Evolutionary conservation across 73 alveolate genomes (phyloP).

Genomic region (Tetrahymena elliotti): DNA sequence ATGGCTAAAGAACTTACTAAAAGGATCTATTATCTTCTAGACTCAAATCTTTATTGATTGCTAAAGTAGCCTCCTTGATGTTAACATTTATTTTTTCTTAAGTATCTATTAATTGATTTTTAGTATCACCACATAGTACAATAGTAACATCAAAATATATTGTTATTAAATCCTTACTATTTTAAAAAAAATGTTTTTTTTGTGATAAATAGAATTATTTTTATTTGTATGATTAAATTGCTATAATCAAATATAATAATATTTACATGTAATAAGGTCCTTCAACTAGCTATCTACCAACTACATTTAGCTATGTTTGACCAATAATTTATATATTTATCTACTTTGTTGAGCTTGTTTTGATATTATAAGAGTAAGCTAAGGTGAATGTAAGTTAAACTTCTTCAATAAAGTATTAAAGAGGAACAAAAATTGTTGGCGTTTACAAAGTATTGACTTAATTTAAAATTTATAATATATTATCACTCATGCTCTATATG

Average conservation of each 20-base stretch:
- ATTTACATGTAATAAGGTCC: neutral
- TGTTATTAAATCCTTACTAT: neutral
- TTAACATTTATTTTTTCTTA: neutral
- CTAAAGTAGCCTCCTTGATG: neutral
- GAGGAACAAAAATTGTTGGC: neutral
- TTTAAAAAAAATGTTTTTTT: neutral
- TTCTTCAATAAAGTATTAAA: neutral
- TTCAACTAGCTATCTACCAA: neutral
- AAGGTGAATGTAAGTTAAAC: neutral
- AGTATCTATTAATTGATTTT: neutral
- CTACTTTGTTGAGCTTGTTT: neutral
- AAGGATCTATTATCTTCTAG: neutral
- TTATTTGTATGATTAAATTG: too few species aligned
- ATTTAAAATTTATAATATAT: neutral
- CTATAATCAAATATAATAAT: neutral
- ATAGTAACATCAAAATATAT: neutral
- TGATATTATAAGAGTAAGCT: neutral
- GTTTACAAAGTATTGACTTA: neutral
- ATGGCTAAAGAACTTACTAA: neutral
- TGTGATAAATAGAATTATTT: neutral
- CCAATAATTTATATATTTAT: neutral
- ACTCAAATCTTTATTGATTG: neutral
- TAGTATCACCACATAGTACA: neutral
- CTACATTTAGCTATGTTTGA: neutral
- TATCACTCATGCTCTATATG: neutral